These are phyloP conservation scores for Parastagonospora avenae DNA, from an alignment of 2,329 filamentous ascomycete genomes.

Conservation along the genomic window DNA sequence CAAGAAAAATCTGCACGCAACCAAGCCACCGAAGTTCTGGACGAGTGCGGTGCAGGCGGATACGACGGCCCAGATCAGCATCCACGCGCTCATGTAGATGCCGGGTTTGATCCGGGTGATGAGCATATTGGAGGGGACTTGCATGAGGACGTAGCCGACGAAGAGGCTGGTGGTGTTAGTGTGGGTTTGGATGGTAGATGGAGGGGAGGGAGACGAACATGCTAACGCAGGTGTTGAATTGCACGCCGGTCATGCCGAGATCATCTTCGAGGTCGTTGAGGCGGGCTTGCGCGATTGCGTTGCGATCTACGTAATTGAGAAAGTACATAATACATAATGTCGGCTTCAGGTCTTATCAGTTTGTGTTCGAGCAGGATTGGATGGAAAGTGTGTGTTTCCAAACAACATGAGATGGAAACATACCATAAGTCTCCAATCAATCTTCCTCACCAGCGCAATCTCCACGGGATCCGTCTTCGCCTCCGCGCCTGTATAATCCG, in stretches of 20 bases:
- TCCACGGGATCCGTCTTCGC: slow-evolving; percentile 40
- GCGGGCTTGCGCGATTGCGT: slow-evolving; percentile 68
- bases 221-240: slow-evolving; percentile 54
- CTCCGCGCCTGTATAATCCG: slow-evolving; percentile 38
- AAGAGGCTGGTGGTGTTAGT: slow-evolving; percentile 50
- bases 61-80: slow-evolving; percentile 45
- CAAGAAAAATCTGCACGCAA: slow-evolving; percentile 37
- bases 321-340: slow-evolving; percentile 52
- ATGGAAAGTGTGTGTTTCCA: too few relatives aligned
- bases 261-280: slow-evolving; percentile 67
- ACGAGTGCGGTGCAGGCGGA: slow-evolving; percentile 41
- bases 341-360: slow-evolving; percentile 32
- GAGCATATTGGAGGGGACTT: slow-evolving; percentile 52
- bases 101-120: slow-evolving; percentile 42
- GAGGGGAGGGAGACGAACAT: slow-evolving; percentile 35
- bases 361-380: background rate
- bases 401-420: too few relatives aligned
- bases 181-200: background rate
- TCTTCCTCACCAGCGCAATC: slow-evolving; percentile 40
- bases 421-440: slow-evolving; percentile 41
- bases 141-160: slow-evolving; percentile 48
- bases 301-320: slow-evolving; percentile 56
- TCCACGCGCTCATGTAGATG: slow-evolving; percentile 42
- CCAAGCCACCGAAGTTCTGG: slow-evolving; percentile 39
- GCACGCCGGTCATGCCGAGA: slow-evolving; percentile 30